These are phyloP conservation scores for Coniella vitis DNA, from an alignment of 2,329 filamentous ascomycete species.

Conservation along the genomic window DNA sequence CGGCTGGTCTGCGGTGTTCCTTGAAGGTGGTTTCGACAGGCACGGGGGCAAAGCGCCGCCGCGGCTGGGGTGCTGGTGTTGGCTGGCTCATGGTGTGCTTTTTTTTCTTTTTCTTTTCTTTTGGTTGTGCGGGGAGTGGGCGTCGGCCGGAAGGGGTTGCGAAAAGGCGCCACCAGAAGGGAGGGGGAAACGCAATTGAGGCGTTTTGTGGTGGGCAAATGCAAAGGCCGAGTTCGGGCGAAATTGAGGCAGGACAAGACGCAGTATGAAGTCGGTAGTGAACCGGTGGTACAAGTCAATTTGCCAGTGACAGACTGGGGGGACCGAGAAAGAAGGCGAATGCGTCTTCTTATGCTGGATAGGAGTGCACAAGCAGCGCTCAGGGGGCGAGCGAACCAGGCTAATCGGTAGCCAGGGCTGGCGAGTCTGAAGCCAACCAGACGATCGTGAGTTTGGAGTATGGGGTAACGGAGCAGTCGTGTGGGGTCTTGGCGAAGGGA, in stretches of 20 bases:
- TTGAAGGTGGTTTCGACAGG: slow-evolving; percentile 67
- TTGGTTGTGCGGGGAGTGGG: no score
- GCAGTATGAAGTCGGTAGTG: no score
- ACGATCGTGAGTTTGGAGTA: slow-evolving; percentile 1
- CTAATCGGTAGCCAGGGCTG: not conserved
- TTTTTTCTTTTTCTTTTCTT: no score
- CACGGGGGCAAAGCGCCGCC: slow-evolving; percentile 58
- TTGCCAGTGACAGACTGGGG: no score
- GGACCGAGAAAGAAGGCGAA: not conserved
- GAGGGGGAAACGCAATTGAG: not conserved
- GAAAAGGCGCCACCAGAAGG: no score
- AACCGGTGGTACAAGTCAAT: no score
- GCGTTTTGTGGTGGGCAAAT: not conserved
- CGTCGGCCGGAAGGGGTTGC: no score
- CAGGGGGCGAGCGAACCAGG: not conserved
- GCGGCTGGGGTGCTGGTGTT: slow-evolving; percentile 28
- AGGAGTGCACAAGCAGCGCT: not conserved
- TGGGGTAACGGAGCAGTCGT: not conserved
- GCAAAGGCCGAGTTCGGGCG: not conserved
- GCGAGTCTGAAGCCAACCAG: not conserved
- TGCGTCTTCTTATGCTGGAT: not conserved
- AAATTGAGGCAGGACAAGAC: no score
- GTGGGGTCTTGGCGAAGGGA: not conserved
- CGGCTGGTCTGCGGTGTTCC: slow-evolving; percentile 40
- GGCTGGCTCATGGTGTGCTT: slow-evolving; percentile 31